These are phyloP conservation scores for Copromyces sp. DNA, from an alignment of 495 filamentous ascomycete genomes.

Conservation along the genomic window DNA sequence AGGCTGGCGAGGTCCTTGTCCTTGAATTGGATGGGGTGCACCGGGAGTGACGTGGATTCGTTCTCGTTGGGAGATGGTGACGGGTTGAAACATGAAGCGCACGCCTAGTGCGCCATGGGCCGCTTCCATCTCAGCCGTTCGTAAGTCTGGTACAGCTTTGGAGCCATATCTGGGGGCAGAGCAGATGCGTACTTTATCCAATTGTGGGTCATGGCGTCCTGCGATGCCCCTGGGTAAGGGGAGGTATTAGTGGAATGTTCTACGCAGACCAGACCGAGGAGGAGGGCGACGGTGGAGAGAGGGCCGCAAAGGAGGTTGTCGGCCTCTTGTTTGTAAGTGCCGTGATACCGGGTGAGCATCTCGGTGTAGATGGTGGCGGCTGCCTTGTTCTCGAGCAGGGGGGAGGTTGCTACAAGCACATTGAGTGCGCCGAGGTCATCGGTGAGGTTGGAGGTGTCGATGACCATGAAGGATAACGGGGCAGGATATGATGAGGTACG, in stretches of 20 bases:
- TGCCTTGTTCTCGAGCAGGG: conserved; percentile 12
- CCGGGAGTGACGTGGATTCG: neutral
- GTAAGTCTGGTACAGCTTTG: conserved; percentile 16
- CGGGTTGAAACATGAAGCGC: conserved; percentile 7
- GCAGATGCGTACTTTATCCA: neutral
- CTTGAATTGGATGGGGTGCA: neutral
- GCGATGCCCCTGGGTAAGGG: conserved; percentile 11
- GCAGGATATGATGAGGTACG: neutral
- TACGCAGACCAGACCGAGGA: conserved; percentile 15
- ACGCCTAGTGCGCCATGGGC: neutral
- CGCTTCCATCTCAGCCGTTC: conserved; percentile 2
- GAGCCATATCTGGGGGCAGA: conserved; percentile 9
- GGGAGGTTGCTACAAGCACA: conserved; percentile 12
- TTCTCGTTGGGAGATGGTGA: neutral
- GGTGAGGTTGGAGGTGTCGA: conserved; percentile 20
- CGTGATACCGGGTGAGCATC: conserved; percentile 2
- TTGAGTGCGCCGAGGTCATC: conserved; percentile 16
- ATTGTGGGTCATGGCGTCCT: conserved; percentile 3
- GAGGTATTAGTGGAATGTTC: conserved; percentile 23
- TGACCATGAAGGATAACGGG: conserved; percentile 17
- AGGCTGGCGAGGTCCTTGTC: neutral
- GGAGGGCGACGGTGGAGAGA: conserved; percentile 11
- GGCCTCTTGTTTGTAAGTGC: conserved; percentile 6
- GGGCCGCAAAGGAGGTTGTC: conserved; percentile 14
- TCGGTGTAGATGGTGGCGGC: conserved; percentile 18